These are phyloP conservation scores for Mycena crocata DNA, from an alignment of 768 basidiomycete genomes.

Conservation along the genomic window DNA sequence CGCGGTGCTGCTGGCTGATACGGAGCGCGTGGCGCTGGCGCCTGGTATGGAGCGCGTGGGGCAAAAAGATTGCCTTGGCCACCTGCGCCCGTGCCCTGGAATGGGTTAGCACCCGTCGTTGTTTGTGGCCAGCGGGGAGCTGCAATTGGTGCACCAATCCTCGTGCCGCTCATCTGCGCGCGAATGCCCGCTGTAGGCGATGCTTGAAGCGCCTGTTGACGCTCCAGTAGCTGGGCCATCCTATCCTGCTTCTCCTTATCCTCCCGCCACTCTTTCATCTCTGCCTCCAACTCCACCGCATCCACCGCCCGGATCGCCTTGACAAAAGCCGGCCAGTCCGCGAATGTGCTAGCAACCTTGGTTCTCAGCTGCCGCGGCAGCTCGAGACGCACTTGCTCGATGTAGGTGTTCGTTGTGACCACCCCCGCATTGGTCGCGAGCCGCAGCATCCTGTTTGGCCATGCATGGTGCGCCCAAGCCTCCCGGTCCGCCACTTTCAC, in stretches of 20 bases:
- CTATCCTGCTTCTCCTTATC: background rate
- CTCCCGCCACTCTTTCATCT: background rate
- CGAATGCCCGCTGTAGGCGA: background rate
- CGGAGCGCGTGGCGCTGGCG: background rate
- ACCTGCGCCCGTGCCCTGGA: background rate
- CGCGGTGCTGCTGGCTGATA: background rate
- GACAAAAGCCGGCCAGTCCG: background rate
- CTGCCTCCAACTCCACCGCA: background rate
- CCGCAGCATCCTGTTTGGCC: background rate
- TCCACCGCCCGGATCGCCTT: background rate
- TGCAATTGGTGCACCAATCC: background rate
- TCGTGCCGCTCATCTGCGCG: background rate
- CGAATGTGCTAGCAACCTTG: background rate
- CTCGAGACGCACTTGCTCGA: conserved; percentile 3
- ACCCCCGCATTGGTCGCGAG: background rate
- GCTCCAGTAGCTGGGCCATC: background rate
- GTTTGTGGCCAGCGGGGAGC: background rate
- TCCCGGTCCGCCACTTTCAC: background rate
- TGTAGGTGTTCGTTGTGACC: background rate
- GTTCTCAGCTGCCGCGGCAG: background rate
- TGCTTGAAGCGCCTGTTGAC: background rate
- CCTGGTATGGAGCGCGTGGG: background rate
- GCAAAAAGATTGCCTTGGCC: background rate
- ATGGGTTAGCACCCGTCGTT: background rate
- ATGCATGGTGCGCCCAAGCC: background rate